Evolutionary conservation across 192 early-diverging fungal genomes (phyloP), one percentile per base, ranked within the genome.

Genomic region (Endogone sp.): DNA sequence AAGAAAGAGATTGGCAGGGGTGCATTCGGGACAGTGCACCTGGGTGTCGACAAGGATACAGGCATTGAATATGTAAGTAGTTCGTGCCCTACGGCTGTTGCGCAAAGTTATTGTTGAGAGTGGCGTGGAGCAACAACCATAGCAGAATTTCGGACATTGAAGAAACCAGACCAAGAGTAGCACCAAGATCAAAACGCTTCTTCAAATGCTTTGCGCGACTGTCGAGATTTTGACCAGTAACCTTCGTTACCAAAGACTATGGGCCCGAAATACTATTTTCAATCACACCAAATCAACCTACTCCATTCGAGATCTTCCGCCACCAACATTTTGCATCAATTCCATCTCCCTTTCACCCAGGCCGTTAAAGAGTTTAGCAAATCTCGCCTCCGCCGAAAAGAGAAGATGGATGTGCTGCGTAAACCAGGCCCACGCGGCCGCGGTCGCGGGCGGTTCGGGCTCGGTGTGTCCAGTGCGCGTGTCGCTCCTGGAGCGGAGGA

Each of bases 331-430:
- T 10, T 31, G 22, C 20, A 23, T 55, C 16, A 6, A 6, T 49
- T 0, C 37, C 37, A 49, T 1, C 37, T 49, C 16, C 1, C 37
- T 16, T 49, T 16, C 6, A 10, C n/a, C 32, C 75, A 94, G 80
- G 97, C 97, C 21, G 89, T 97, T 62, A 99, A 99, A 80, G 97
- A 95, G 79, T 96, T 95, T 65, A 88, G 86, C 79, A 97, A 97
- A 72, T 82, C 91, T 21, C 87, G 91, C 57, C 77, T 99, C 56
- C 86, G 92, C 26, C 89, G 90, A 60, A 84, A 85, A 57, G 83
- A 85, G 64, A 84, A 86, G 78, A 79, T 85, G 0, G 82, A 86
- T 30, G 68, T 82, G 20, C 72, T 84, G 59, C 83, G 81, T 16
- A 57, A 56, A 30, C 64, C 64, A 2, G 76, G 76, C 28, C 81